A percentile compares a stretch with the other conserved stretches of the same genome.
Evolutionary conservation across 2,329 filamentous ascomycete genomes (phyloP).

Genomic region (Geosmithia flava): DNA sequence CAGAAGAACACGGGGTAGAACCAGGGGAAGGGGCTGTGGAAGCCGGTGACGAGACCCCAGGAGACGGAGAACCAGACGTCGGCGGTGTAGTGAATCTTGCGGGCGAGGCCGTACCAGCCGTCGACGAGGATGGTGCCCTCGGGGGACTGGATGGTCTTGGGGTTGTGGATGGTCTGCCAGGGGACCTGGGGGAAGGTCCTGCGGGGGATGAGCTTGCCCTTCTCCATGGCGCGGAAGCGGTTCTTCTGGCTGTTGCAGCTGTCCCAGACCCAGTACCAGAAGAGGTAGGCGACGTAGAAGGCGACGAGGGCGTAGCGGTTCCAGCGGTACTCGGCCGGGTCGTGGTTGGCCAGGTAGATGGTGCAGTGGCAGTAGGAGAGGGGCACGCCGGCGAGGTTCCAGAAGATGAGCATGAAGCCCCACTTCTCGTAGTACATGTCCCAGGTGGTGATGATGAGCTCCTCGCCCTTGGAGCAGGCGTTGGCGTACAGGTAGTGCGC

Average conservation of each 20-base stretch:
- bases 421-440: slow-evolving; percentile 97
- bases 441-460: slow-evolving; percentile 82
- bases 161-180: slow-evolving; percentile 74
- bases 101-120: slow-evolving; percentile 70
- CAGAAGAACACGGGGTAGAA: slow-evolving; percentile 81
- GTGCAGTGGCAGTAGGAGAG: slow-evolving; percentile 91
- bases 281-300: slow-evolving; percentile 62
- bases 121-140: slow-evolving; percentile 69
- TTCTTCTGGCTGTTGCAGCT: slow-evolving; percentile 92
- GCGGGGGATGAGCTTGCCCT: slow-evolving; percentile 56
- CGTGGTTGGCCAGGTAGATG: slow-evolving; percentile 76
- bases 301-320: slow-evolving; percentile 53
- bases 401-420: slow-evolving; percentile 97
- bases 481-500: slow-evolving; percentile 89
- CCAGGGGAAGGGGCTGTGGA: slow-evolving; percentile 70
- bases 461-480: slow-evolving; percentile 83
- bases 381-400: slow-evolving; percentile 87
- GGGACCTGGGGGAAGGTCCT: slow-evolving; percentile 85
- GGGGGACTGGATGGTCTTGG: slow-evolving; percentile 61
- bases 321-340: slow-evolving; percentile 66
- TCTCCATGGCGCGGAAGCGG: slow-evolving; percentile 71
- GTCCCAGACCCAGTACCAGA: slow-evolving; percentile 87
- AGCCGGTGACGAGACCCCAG: slow-evolving; percentile 40
- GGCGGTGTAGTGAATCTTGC: slow-evolving; percentile 45
- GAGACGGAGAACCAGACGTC: slow-evolving; percentile 35